These are phyloP conservation scores for Phytopythium mirpurense DNA, from an alignment of 352 stramenopile genomes.

Conservation along the genomic window DNA sequence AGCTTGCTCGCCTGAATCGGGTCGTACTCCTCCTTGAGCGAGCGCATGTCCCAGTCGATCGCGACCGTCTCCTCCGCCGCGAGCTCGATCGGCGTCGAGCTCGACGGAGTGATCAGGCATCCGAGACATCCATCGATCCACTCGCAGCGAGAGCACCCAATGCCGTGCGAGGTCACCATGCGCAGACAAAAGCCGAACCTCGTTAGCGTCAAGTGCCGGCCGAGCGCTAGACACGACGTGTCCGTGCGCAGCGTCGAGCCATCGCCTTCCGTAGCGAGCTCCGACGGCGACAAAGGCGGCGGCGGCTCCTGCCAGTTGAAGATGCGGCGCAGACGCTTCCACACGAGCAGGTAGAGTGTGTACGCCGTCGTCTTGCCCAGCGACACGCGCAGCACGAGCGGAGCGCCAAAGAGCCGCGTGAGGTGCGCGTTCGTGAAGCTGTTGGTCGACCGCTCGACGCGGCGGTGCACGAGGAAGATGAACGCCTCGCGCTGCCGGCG, in stretches of 20 bases:
- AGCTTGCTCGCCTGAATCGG: slow-evolving; percentile 80
- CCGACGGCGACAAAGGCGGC: slow-evolving; percentile 14
- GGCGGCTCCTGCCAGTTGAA: slow-evolving; percentile 79
- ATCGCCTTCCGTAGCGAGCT: slow-evolving; percentile 18
- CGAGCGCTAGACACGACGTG: slow-evolving; percentile 55
- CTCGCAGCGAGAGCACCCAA: slow-evolving; percentile 84
- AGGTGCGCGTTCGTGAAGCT: slow-evolving; percentile 80
- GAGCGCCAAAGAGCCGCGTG: slow-evolving; percentile 73
- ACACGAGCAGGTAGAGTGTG: slow-evolving; percentile 75
- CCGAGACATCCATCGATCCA: slow-evolving; percentile 86
- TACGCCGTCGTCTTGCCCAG: slow-evolving; percentile 55
- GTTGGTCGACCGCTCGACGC: slow-evolving; percentile 75
- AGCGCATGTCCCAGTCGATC: slow-evolving; percentile 89
- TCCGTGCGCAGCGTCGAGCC: slow-evolving; percentile 26
- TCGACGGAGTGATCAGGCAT: slow-evolving; percentile 70
- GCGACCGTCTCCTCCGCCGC: slow-evolving; percentile 77
- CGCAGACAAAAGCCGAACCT: slow-evolving; percentile 84
- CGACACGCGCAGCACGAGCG: slow-evolving; percentile 69
- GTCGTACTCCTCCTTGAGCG: slow-evolving; percentile 84
- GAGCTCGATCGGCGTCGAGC: slow-evolving; percentile 32
- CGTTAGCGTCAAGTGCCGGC: slow-evolving; percentile 49
- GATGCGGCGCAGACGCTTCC: slow-evolving; percentile 71
- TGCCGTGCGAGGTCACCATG: slow-evolving; percentile 72
- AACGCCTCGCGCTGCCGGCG: slow-evolving; percentile 48
- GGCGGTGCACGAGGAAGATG: slow-evolving; percentile 79